These are phyloP conservation scores for Caloboletus inedulis DNA, from an alignment of 1,284 basidiomycete genomes.

Conservation along the genomic window DNA sequence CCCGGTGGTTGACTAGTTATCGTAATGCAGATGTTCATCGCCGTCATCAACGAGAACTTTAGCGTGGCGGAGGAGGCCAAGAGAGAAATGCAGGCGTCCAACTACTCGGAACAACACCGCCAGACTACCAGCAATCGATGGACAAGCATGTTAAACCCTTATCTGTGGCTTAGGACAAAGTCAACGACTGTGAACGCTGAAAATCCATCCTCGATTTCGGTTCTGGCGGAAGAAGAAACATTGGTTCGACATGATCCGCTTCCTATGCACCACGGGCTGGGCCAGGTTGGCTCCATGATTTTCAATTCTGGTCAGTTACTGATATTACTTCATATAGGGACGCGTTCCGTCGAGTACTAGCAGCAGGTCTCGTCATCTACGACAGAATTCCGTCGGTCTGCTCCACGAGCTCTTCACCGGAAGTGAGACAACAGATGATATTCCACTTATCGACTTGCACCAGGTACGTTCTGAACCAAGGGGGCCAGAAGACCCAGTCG, in stretches of 20 bases:
- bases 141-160: slow-evolving; percentile 84
- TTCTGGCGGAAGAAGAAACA: slow-evolving; percentile 74
- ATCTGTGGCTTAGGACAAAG: slow-evolving; percentile 71
- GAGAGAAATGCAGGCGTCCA: slow-evolving; percentile 74
- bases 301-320: not conserved
- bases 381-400: slow-evolving; percentile 54
- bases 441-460: slow-evolving; percentile 59
- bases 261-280: slow-evolving; percentile 32
- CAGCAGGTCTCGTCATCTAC: slow-evolving; percentile 44
- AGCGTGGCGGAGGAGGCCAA: slow-evolving; percentile 91
- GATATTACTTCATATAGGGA: slow-evolving; percentile 16
- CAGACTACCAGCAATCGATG: slow-evolving; percentile 57
- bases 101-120: slow-evolving; percentile 59
- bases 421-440: slow-evolving; percentile 51
- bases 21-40: slow-evolving; percentile 97
- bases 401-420: slow-evolving; percentile 70
- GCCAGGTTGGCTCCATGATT: slow-evolving; percentile 24
- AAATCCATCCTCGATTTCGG: slow-evolving; percentile 66
- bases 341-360: slow-evolving; percentile 6
- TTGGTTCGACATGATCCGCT: slow-evolving; percentile 62
- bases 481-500: slow-evolving; percentile 40
- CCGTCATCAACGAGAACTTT: slow-evolving; percentile 98
- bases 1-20: slow-evolving; percentile 59
- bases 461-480: slow-evolving; percentile 45
- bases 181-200: slow-evolving; percentile 74